A percentile compares a stretch with the other conserved stretches of the same genome.
Evolutionary conservation across 352 stramenopile species (phyloP).

Genomic region (Blastocystis sp.): DNA sequence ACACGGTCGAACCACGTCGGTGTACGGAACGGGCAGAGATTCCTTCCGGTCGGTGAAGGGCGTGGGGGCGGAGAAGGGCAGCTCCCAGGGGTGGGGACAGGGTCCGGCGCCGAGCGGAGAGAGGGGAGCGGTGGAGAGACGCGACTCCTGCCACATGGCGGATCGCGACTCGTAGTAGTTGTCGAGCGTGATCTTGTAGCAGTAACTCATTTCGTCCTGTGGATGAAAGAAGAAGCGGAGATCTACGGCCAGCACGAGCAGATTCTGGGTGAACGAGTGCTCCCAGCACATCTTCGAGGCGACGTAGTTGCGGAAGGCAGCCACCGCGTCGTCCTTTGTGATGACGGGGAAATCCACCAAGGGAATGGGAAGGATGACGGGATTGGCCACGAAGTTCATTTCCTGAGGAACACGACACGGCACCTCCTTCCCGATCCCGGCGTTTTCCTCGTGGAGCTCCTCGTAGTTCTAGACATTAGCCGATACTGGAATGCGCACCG

Average conservation of each 20-base stretch:
- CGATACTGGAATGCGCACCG: not conserved
- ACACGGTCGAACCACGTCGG: not conserved
- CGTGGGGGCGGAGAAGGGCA: not conserved
- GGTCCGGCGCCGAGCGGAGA: not conserved
- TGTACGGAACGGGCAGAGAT: not conserved
- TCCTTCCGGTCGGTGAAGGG: not conserved
- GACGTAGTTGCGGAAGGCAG: constrained; percentile 15
- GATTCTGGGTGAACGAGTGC: not conserved
- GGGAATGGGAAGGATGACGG: constrained; percentile 17
- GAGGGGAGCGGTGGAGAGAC: not conserved
- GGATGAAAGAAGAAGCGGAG: not conserved
- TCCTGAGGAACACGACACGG: not conserved
- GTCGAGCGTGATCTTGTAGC: constrained; percentile 16
- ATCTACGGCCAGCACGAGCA: constrained; percentile 4
- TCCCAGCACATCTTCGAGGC: constrained; percentile 44
- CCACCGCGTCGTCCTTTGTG: constrained; percentile 2
- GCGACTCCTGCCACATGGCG: constrained; percentile 13
- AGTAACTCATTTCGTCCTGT: constrained; percentile 35
- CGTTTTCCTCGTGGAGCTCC: not conserved
- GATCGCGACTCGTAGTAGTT: constrained; percentile 15
- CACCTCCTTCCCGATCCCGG: not conserved
- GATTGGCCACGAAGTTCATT: not conserved
- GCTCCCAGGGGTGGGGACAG: constrained; percentile 9
- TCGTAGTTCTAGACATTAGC: constrained; percentile 23
- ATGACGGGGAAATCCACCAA: constrained; percentile 26